These are phyloP conservation scores for Trypanosoma caninum DNA, from an alignment of 208 protist genomes.

Conservation along the genomic window DNA sequence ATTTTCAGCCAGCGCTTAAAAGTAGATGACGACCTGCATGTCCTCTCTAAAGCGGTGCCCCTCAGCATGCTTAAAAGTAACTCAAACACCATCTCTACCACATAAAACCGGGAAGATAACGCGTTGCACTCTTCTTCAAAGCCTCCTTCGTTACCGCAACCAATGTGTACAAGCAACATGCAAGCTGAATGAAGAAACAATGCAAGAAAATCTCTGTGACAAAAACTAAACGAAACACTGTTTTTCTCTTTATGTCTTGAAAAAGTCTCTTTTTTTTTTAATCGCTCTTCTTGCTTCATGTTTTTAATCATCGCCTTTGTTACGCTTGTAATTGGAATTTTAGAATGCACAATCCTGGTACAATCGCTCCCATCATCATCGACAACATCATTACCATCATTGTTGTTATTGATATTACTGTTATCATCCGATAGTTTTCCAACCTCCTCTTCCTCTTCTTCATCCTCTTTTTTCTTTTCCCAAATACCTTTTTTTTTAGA, in stretches of 20 bases:
- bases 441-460: neutral
- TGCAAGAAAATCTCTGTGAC: constrained; percentile 18
- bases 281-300: constrained; percentile 1
- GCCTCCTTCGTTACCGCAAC: constrained; percentile 4
- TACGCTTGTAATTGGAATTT: constrained; percentile 5
- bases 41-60: constrained; percentile 1
- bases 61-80: constrained; percentile 10
- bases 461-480: neutral
- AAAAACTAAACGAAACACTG: neutral
- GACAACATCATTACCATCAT: neutral
- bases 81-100: constrained; percentile 15
- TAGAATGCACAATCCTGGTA: constrained; percentile 10
- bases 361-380: constrained; percentile 5
- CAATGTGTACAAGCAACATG: constrained; percentile 23
- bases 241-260: neutral
- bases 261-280: neutral
- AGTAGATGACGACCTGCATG: neutral
- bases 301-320: neutral
- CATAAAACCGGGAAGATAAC: constrained; percentile 12
- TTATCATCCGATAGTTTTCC: neutral
- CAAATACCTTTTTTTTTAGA: neutral
- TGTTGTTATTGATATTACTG: neutral
- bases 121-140: neutral
- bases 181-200: constrained; percentile 23
- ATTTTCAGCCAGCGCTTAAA: constrained; percentile 21